phyloP scores from a whole-genome alignment of 345 rosid species.

The Reutealis trisperma region DNA sequence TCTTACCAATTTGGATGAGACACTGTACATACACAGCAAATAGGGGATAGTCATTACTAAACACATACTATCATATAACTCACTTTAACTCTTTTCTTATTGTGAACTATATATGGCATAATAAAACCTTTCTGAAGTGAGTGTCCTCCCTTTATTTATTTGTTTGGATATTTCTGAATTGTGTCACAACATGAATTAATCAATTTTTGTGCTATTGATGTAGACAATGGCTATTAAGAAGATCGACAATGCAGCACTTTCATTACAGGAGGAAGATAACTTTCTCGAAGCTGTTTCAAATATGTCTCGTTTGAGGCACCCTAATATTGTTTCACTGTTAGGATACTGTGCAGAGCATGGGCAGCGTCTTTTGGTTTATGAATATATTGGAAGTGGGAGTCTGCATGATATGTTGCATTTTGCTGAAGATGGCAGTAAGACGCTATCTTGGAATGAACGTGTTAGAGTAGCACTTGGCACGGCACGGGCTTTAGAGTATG shows the following conservation, averaged over 20 bases:
- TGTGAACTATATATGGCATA: neutral
- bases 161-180: neutral
- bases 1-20: neutral
- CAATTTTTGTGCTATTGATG: conserved; percentile 23
- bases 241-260: conserved; percentile 86
- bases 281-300: conserved; percentile 91
- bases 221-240: conserved; percentile 90
- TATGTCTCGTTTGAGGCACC: conserved; percentile 94
- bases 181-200: conserved; percentile 1
- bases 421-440: conserved; percentile 68
- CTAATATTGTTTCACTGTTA: conserved; percentile 73
- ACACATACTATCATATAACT: neutral
- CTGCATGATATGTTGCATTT: conserved; percentile 86
- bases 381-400: conserved; percentile 69
- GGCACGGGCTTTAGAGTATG: conserved; percentile 98
- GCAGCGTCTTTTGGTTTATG: conserved; percentile 93
- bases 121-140: neutral
- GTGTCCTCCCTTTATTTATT: neutral
- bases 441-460: conserved; percentile 89
- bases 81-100: neutral
- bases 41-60: neutral
- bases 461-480: conserved; percentile 98
- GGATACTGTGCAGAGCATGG: conserved; percentile 98
- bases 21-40: neutral
- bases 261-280: conserved; percentile 88